phyloP scores from a whole-genome alignment of 192 early-diverging fungal species.

The Umbelopsis isabellina region DNA sequence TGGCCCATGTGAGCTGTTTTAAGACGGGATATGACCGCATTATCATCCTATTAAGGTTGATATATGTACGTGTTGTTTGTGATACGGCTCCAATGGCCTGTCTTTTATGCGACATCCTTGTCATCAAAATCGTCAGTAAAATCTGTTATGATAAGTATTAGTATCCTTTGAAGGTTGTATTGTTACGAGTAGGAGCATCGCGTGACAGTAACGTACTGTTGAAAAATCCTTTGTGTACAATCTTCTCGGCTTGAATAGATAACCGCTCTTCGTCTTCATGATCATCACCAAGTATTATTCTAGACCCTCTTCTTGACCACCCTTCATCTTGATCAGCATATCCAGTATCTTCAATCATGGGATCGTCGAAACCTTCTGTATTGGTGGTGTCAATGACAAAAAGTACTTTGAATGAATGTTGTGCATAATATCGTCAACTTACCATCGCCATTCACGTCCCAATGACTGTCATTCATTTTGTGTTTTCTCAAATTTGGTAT shows the following conservation, averaged over 20 bases:
- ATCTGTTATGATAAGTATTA: not conserved
- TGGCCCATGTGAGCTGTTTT: too few species aligned
- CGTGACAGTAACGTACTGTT: not conserved
- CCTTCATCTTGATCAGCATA: slow-evolving; percentile 1
- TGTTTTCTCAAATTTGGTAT: slow-evolving; percentile 13
- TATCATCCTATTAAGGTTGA: too few species aligned
- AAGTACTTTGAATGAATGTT: too few species aligned
- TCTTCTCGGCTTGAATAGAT: not conserved
- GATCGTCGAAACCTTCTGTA: slow-evolving; percentile 14
- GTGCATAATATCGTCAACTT: not conserved
- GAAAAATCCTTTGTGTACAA: slow-evolving; percentile 10
- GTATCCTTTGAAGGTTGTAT: not conserved
- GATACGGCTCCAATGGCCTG: too few species aligned
- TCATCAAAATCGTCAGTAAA: slow-evolving; percentile 16
- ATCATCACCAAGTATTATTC: slow-evolving; percentile 13
- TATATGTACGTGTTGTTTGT: too few species aligned
- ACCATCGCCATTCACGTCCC: slow-evolving; percentile 22
- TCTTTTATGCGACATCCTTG: slow-evolving; percentile 8
- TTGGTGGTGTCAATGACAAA: not conserved
- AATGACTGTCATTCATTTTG: slow-evolving; percentile 7
- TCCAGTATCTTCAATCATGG: slow-evolving; percentile 11
- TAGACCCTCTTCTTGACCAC: slow-evolving; percentile 11
- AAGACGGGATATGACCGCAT: too few species aligned
- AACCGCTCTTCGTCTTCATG: slow-evolving; percentile 18
- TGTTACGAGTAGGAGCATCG: too few species aligned